Evolutionary conservation across 1,284 basidiomycete species (phyloP).

Genomic region (Microbotryum scabiosae): DNA sequence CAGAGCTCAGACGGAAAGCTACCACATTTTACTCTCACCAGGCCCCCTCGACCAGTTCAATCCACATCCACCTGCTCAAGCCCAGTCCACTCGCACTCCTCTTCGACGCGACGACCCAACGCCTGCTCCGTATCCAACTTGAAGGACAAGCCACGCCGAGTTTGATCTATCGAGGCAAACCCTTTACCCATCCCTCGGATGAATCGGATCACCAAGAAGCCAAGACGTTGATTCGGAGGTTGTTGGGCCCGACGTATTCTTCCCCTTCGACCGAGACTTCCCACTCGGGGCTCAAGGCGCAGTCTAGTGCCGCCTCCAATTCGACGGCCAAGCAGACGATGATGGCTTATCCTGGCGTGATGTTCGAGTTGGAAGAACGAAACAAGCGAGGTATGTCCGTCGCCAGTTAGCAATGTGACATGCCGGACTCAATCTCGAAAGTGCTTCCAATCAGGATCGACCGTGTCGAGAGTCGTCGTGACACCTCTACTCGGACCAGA

Average conservation of each 20-base stretch:
- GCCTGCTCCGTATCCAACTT: conserved; percentile 22
- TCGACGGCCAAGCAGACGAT: no score
- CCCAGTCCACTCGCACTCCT: conserved; percentile 23
- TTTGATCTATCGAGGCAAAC: conserved; percentile 22
- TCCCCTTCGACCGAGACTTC: no score
- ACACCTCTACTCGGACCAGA: conserved; percentile 7
- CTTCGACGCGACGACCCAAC: conserved; percentile 22
- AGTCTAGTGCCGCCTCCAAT: neutral
- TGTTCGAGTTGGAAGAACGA: conserved; percentile 18
- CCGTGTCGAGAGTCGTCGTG: conserved; percentile 9
- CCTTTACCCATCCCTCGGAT: neutral
- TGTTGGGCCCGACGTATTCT: conserved; percentile 19
- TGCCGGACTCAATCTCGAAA: neutral
- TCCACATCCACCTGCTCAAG: conserved; percentile 22
- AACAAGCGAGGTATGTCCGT: conserved; percentile 1
- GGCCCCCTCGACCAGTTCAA: conserved; percentile 14
- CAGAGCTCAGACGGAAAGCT: no score
- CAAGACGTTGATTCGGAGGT: conserved; percentile 16
- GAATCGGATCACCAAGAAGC: conserved; percentile 23
- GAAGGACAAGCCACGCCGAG: conserved; percentile 1
- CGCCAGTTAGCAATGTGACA: neutral
- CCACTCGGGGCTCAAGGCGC: no score
- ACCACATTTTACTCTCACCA: neutral
- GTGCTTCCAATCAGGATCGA: conserved; percentile 1
- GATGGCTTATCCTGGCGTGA: conserved; percentile 28